Conservation (phyloP, 2,329 filamentous ascomycete species). For the Dothidotthia symphoricarpi region DNA sequence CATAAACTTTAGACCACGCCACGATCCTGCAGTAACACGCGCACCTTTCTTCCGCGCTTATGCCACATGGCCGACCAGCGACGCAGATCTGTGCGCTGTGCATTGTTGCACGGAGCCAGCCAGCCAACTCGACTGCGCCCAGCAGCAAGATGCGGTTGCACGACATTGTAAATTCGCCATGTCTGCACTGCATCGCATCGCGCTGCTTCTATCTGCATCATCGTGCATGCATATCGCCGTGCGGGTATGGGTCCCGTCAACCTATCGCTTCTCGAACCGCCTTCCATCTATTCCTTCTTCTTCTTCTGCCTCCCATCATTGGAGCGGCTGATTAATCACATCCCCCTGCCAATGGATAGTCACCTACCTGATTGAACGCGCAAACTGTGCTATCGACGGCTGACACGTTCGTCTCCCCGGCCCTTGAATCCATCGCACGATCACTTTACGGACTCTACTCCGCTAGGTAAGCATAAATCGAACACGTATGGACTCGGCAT, state of each 20-base stretch:
- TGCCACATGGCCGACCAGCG: constrained; percentile 12
- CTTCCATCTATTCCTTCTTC: not conserved
- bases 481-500: too few relatives aligned
- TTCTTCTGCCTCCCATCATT: too few relatives aligned
- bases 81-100: constrained; percentile 12
- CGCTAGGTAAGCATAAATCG: too few relatives aligned
- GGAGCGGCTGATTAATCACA: too few relatives aligned
- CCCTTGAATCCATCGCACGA: too few relatives aligned
- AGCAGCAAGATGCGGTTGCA: constrained; percentile 13
- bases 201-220: constrained; percentile 8
- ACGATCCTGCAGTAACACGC: constrained; percentile 6
- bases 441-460: too few relatives aligned
- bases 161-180: constrained; percentile 5
- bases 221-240: constrained; percentile 3
- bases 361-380: too few relatives aligned
- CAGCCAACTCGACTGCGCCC: constrained; percentile 7
- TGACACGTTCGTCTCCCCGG: too few relatives aligned
- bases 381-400: too few relatives aligned
- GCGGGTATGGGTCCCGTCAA: constrained; percentile 8
- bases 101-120: constrained; percentile 11
- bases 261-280: too few relatives aligned
- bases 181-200: not conserved
- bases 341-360: too few relatives aligned
- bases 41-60: constrained; percentile 3
- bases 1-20: constrained; percentile 7